Percentiles rank a stretch among this genome's conserved stretches.
These are phyloP conservation scores for Zygosaccharomyces sapae DNA, from an alignment of 1,139 yeast genomes.

Conservation along the genomic window DNA sequence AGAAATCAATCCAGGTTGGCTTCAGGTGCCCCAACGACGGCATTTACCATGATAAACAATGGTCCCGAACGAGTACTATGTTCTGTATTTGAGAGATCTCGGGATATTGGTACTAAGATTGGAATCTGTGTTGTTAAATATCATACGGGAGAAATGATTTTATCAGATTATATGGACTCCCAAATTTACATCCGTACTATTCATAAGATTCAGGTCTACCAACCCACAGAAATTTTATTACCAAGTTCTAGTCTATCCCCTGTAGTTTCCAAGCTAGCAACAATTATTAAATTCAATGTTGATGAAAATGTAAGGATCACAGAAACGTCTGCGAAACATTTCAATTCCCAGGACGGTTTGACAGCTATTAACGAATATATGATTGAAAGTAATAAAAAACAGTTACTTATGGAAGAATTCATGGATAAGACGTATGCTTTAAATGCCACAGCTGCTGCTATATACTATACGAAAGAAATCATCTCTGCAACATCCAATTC, in stretches of 20 bases:
- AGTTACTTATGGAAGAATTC: constrained; percentile 23
- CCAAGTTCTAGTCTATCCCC: constrained; percentile 35
- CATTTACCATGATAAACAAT: constrained; percentile 26
- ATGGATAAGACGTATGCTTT: constrained; percentile 34
- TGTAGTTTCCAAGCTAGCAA: constrained; percentile 36
- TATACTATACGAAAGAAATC: constrained; percentile 26
- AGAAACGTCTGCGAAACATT: constrained; percentile 30
- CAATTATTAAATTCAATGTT: constrained; percentile 39
- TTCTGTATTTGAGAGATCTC: constrained; percentile 37
- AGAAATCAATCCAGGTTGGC: background rate
- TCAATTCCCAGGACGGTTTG: constrained; percentile 30
- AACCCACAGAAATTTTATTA: constrained; percentile 40
- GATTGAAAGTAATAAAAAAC: constrained; percentile 24
- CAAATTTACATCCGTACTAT: constrained; percentile 45
- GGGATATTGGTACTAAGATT: constrained; percentile 34
- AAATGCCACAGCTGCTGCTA: constrained; percentile 39
- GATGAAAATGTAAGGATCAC: constrained; percentile 28
- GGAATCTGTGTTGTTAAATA: constrained; percentile 41
- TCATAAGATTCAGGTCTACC: constrained; percentile 40
- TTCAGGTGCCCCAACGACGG: constrained; percentile 3
- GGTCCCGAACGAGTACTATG: constrained; percentile 29
- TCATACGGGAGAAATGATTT: constrained; percentile 38
- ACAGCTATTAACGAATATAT: constrained; percentile 22
- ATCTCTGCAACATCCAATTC: constrained; percentile 8
- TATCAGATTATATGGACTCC: constrained; percentile 42